Evolutionary conservation across 495 filamentous ascomycete genomes (phyloP), one percentile per base, ranked within the genome.

Genomic region (Hyaloscypha bicolor): DNA sequence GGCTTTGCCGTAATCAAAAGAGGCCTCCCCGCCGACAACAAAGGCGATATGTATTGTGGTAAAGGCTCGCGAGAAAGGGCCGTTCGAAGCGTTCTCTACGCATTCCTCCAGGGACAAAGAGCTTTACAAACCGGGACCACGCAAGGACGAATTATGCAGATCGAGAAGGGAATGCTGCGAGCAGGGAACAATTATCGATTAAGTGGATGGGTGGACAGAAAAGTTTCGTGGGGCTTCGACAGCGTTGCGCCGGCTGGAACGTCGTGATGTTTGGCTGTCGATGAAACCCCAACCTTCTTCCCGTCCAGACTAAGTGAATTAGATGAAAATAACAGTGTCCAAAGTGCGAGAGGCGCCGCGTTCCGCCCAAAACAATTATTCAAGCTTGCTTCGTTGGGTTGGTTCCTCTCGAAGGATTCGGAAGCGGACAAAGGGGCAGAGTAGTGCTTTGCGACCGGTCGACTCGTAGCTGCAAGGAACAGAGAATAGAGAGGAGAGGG

Each of bases 1-100:
- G 31, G 51, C 14, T 9, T 55, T 33, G 31, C 25, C 45, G 59
- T 61, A 48, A 66, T 58, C 56, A 60, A 51, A 16, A 16, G 19
- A 66, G 2, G 58, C 63, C 63, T 55, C 68, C 68, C 68, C 58
- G 64, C 55, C 30, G 30, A 59, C 51, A 57, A 71, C 64, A 71
- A 67, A 64, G 64, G 53, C 60, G 48, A 57, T 25, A 31, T 51
- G 19, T 53, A 51, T 32, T 0, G 30, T 5, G 56, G 3, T 16
- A 12, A 12, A 56, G 39, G 52, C 21, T 14, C 48, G 59, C 8
- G 32, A 60, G 16, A 55, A 56, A 52, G 53, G 42, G 25, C 33
- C 42, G 35, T 35, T 32, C 37, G 6, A 53, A 35, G 21, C 31
- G 51, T 55, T 33, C 52, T 63, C 60, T 58, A 60, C 65, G 33